These are phyloP conservation scores for Phytophthora tubulina DNA, from an alignment of 352 stramenopile species.

Conservation along the genomic window DNA sequence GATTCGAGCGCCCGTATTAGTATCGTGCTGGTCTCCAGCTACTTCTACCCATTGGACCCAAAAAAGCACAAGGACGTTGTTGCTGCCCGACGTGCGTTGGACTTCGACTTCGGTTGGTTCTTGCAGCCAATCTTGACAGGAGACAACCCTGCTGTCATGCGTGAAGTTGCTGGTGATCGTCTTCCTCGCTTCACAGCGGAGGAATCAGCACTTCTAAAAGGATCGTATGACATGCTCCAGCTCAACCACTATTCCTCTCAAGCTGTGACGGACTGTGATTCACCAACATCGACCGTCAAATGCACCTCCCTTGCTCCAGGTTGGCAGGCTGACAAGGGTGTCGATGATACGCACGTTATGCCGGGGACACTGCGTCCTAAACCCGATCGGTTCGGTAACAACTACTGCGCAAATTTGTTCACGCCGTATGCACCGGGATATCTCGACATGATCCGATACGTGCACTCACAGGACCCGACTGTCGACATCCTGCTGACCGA, in stretches of 20 bases:
- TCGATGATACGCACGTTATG: constrained; percentile 60
- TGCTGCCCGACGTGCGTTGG: constrained; percentile 84
- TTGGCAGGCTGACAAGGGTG: constrained; percentile 54
- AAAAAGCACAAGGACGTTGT: constrained; percentile 51
- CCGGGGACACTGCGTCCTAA: constrained; percentile 60
- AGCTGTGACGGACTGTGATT: constrained; percentile 65
- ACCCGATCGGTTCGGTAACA: constrained; percentile 44
- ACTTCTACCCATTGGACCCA: constrained; percentile 80
- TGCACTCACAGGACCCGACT: constrained; percentile 48
- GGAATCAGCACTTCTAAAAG: constrained; percentile 75
- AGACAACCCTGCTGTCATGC: constrained; percentile 94
- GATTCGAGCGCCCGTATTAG: constrained; percentile 80
- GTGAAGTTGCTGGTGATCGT: constrained; percentile 72
- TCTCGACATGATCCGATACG: constrained; percentile 48
- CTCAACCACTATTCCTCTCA: constrained; percentile 95
- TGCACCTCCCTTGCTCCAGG: constrained; percentile 47
- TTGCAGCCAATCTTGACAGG: constrained; percentile 89
- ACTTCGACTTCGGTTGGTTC: constrained; percentile 95
- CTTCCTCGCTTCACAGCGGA: constrained; percentile 91
- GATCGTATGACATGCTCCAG: constrained; percentile 94
- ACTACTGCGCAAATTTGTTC: constrained; percentile 53
- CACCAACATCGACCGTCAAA: constrained; percentile 36
- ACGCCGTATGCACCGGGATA: constrained; percentile 54
- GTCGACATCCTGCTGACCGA: constrained; percentile 56
- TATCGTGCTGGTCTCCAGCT: constrained; percentile 93